Percentiles rank a stretch among this genome's conserved stretches.
Evolutionary conservation across 768 basidiomycete genomes (phyloP).

Genomic region (Suillus weaverae): DNA sequence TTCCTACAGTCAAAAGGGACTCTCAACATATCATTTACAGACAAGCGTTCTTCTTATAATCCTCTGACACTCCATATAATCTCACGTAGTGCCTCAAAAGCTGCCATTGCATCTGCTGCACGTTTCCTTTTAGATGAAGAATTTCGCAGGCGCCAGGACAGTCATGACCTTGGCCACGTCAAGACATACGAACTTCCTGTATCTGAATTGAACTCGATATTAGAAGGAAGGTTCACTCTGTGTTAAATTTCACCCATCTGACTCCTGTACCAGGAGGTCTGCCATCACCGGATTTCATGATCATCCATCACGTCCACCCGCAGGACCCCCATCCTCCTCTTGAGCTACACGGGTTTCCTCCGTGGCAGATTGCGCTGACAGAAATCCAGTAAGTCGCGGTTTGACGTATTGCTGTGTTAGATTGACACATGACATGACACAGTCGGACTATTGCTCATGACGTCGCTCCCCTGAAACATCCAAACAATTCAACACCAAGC

Average conservation of each 20-base stretch:
- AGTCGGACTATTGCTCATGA: constrained; percentile 27
- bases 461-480: background rate
- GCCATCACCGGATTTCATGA: constrained; percentile 73
- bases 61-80: constrained; percentile 53
- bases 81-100: constrained; percentile 62
- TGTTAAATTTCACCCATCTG: constrained; percentile 4
- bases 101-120: constrained; percentile 59
- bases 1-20: background rate
- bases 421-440: background rate
- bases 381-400: constrained; percentile 66
- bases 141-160: constrained; percentile 9
- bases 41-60: constrained; percentile 11
- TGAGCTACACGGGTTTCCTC: constrained; percentile 76
- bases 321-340: constrained; percentile 43
- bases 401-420: too few species aligned
- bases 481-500: background rate
- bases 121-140: constrained; percentile 40
- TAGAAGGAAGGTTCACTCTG: constrained; percentile 54
- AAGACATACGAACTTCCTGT: constrained; percentile 40
- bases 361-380: constrained; percentile 82
- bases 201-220: constrained; percentile 43
- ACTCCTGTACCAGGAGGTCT: constrained; percentile 39
- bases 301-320: constrained; percentile 59
- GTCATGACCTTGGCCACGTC: background rate
- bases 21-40: background rate